A percentile compares a stretch with the other conserved stretches of the same genome.
These are phyloP conservation scores for Stachybotrys chlorohalonatus DNA, from an alignment of 2,329 filamentous ascomycete genomes.

Conservation along the genomic window DNA sequence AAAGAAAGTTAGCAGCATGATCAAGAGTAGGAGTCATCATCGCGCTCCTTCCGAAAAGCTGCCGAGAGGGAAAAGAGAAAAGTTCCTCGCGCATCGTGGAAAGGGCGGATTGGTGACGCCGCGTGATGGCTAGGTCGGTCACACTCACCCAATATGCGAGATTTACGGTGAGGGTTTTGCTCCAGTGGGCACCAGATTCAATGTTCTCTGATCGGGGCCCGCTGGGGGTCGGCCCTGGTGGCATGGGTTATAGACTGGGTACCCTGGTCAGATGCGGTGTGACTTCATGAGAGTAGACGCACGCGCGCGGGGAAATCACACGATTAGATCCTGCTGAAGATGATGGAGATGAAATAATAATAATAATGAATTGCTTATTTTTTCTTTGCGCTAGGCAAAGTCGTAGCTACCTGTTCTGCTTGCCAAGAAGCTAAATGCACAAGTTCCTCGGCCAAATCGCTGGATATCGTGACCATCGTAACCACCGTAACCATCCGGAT, in stretches of 20 bases:
- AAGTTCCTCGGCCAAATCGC: too few relatives aligned
- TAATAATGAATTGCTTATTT: too few relatives aligned
- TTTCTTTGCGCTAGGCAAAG: too few relatives aligned
- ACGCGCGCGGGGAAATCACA: background rate
- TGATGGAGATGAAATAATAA: too few relatives aligned
- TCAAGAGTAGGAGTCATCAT: too few relatives aligned
- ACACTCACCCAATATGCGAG: background rate
- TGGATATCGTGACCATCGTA: too few relatives aligned
- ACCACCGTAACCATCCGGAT: too few relatives aligned
- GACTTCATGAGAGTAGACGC: background rate
- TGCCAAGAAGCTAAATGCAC: too few relatives aligned
- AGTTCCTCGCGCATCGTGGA: background rate
- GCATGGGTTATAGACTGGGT: background rate
- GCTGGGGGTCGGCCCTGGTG: background rate
- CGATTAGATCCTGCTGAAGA: too few relatives aligned
- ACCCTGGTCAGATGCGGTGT: background rate
- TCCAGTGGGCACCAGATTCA: background rate
- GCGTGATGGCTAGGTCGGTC: background rate
- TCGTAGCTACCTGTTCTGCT: too few relatives aligned
- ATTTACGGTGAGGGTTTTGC: background rate
- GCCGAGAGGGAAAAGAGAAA: background rate
- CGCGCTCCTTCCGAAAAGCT: background rate
- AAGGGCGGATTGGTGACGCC: background rate
- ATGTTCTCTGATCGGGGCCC: too few relatives aligned
- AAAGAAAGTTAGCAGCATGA: too few relatives aligned